Evolutionary conservation across 768 basidiomycete genomes (phyloP).

Genomic region (Amanita rubescens): DNA sequence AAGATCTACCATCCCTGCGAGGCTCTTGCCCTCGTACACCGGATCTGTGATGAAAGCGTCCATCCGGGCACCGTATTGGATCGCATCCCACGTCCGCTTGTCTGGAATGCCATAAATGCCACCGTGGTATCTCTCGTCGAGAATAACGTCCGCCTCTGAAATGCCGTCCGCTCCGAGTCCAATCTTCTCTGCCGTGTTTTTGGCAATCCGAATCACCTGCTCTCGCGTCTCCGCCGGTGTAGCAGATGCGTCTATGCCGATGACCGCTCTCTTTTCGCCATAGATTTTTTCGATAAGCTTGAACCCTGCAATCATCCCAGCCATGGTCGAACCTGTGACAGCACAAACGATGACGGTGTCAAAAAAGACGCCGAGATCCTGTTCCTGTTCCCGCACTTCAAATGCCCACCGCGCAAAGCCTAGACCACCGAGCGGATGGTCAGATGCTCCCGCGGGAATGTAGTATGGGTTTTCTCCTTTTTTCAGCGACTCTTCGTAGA

Average conservation of each 20-base stretch:
- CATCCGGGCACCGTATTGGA: constrained; percentile 3
- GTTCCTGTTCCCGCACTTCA: constrained; percentile 2
- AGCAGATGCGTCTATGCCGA: constrained; percentile 6
- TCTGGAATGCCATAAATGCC: constrained; percentile 3
- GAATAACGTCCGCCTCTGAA: not conserved
- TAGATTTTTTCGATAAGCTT: constrained; percentile 2
- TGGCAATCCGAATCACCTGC: not conserved
- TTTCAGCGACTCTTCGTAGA: not conserved
- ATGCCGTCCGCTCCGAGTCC: not conserved
- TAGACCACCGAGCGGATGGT: constrained; percentile 3
- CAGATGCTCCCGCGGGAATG: constrained; percentile 2
- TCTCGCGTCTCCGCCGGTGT: not conserved
- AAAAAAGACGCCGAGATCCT: constrained; percentile 3
- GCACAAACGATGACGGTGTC: constrained; percentile 3
- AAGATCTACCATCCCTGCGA: constrained; percentile 3
- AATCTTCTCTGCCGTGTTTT: constrained; percentile 1
- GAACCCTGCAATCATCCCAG: constrained; percentile 3
- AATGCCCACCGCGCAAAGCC: constrained; percentile 5
- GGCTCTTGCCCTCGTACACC: constrained; percentile 4
- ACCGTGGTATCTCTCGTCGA: constrained; percentile 2
- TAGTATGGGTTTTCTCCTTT: constrained; percentile 4
- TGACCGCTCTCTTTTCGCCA: not conserved
- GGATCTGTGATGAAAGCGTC: constrained; percentile 5
- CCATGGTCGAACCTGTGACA: constrained; percentile 5
- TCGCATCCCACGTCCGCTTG: constrained; percentile 1